phyloP scores from a whole-genome alignment of 2,329 filamentous ascomycete species.

The Colletotrichum tropicale region DNA sequence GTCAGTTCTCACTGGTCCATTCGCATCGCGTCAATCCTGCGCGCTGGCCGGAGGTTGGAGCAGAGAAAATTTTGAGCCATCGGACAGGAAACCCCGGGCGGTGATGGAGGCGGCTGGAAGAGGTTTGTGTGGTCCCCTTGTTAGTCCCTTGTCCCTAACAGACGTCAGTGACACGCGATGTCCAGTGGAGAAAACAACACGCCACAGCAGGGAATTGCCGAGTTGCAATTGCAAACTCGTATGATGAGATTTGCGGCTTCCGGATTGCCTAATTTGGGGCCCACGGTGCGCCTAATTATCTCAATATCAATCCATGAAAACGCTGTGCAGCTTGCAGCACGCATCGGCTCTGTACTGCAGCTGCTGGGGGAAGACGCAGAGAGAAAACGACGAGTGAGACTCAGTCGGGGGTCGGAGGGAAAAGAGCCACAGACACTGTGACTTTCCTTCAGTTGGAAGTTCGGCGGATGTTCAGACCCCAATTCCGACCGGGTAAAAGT shows the following conservation, averaged over 20 bases:
- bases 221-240: slow-evolving; percentile 17
- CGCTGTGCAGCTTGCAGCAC: not conserved
- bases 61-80: not conserved
- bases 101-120: not conserved
- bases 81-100: not conserved
- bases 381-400: not conserved
- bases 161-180: slow-evolving; percentile 18
- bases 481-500: not conserved
- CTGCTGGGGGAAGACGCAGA: not conserved
- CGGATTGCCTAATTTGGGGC: not conserved
- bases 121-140: not conserved
- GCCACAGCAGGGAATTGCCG: slow-evolving; percentile 16
- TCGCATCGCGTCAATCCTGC: not conserved
- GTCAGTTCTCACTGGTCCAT: not conserved
- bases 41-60: not conserved
- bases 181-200: slow-evolving; percentile 1
- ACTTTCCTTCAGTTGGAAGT: not conserved
- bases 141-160: slow-evolving; percentile 3
- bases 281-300: not conserved
- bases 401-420: not conserved
- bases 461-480: not conserved
- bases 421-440: not conserved
- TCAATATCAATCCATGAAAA: not conserved
- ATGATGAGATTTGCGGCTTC: slow-evolving; percentile 15
- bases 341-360: not conserved